phyloP scores from a whole-genome alignment of 2,329 filamentous ascomycete genomes.

The Rhynchosporium agropyri region DNA sequence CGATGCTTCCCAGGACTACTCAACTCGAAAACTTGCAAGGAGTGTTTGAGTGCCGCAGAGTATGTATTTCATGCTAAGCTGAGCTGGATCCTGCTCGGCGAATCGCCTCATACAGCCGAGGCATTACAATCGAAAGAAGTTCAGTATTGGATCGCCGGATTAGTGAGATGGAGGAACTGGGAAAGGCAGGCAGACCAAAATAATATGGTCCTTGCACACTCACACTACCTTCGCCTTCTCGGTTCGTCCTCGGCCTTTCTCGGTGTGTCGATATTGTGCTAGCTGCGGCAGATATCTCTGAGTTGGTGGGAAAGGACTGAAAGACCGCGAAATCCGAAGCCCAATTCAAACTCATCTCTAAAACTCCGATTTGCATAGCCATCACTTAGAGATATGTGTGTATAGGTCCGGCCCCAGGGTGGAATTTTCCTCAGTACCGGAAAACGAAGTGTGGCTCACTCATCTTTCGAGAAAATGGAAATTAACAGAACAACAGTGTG shows the following conservation, averaged over 20 bases:
- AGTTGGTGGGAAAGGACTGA: too few relatives aligned
- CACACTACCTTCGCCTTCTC: slow-evolving; percentile 3
- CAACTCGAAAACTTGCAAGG: neutral
- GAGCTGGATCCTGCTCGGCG: slow-evolving; percentile 4
- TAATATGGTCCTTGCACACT: slow-evolving; percentile 10
- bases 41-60: neutral
- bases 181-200: slow-evolving; percentile 1
- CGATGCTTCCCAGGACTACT: neutral
- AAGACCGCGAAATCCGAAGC: neutral
- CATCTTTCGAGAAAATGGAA: neutral
- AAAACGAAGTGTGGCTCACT: slow-evolving; percentile 2
- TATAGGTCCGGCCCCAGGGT: neutral
- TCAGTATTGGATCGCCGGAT: neutral
- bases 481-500: neutral
- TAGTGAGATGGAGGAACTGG: neutral
- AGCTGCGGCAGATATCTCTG: neutral
- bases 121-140: too few relatives aligned
- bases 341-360: neutral
- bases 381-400: neutral
- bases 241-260: slow-evolving; percentile 4
- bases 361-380: too few relatives aligned
- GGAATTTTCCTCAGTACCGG: neutral
- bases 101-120: neutral
- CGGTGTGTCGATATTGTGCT: neutral
- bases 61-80: neutral